phyloP scores from a whole-genome alignment of 1,139 yeast species.

The Sugiyamaella castrensis region DNA sequence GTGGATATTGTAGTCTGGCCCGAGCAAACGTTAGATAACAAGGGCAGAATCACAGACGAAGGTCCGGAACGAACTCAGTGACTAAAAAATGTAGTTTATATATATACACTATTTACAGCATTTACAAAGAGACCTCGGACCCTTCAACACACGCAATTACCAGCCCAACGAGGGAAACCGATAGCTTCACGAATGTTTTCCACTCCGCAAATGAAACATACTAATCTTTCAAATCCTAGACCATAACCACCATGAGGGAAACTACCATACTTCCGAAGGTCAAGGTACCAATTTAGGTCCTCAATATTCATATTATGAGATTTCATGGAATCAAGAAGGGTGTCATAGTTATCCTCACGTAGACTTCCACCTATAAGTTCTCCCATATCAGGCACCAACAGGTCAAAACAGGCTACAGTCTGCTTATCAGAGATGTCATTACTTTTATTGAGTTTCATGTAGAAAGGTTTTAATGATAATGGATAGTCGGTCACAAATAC shows the following conservation, averaged over 20 bases:
- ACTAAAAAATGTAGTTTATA: not conserved
- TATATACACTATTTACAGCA: not conserved
- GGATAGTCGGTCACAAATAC: conserved; percentile 94
- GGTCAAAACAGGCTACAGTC: conserved; percentile 89
- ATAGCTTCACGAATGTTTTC: conserved; percentile 84
- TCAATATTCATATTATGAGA: conserved; percentile 40
- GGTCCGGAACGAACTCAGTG: too few species aligned
- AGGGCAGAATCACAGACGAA: too few species aligned
- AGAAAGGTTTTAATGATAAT: conserved; percentile 73
- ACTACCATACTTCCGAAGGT: conserved; percentile 70
- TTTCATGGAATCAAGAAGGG: conserved; percentile 50
- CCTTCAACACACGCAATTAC: conserved; percentile 45
- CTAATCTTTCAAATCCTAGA: conserved; percentile 83
- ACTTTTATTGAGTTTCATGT: conserved; percentile 58
- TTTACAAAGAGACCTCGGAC: not conserved
- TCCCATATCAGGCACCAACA: conserved; percentile 88
- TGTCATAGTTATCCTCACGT: conserved; percentile 66
- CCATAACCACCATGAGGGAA: conserved; percentile 98
- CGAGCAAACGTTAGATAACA: too few species aligned
- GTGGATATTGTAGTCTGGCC: too few species aligned
- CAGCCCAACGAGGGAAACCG: conserved; percentile 69
- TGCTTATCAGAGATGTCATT: conserved; percentile 30
- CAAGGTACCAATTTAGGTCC: conserved; percentile 77
- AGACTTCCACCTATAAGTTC: conserved; percentile 94
- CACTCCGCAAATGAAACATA: conserved; percentile 65